A percentile compares a stretch with the other conserved stretches of the same genome.
Conservation (phyloP, 371 early-diverging fungal genomes). For the Apophysomyces elegans region DNA sequence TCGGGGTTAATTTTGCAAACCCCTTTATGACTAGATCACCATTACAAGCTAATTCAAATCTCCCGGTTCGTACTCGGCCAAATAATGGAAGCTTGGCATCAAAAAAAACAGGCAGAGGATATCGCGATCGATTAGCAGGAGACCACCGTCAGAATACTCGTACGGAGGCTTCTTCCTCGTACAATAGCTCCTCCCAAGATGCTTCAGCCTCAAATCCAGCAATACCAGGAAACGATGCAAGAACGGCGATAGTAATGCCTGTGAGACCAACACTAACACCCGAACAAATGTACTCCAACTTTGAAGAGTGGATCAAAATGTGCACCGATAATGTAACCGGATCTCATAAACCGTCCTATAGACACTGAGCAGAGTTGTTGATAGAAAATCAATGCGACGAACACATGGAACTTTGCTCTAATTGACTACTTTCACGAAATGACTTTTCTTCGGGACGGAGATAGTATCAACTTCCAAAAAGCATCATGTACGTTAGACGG, state of each 20-base stretch:
- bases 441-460: conserved; percentile 92
- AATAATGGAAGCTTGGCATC: not conserved
- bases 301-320: conserved; percentile 98
- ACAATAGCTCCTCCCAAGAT: not conserved
- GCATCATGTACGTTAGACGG: conserved; percentile 99
- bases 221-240: not conserved
- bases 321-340: conserved; percentile 89
- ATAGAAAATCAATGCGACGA: conserved; percentile 97
- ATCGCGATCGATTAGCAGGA: conserved; percentile 22
- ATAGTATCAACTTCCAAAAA: conserved; percentile 98
- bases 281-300: conserved; percentile 64
- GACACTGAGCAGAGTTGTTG: not conserved
- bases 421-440: conserved; percentile 99
- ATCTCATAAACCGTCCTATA: not conserved
- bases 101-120: not conserved
- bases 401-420: conserved; percentile 97
- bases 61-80: not conserved
- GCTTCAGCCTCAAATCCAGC: not conserved
- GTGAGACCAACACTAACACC: conserved; percentile 34
- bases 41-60: not conserved
- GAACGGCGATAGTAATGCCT: conserved; percentile 15
- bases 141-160: not conserved
- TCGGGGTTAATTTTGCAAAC: not conserved
- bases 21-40: conserved; percentile 2
- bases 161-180: not conserved